Evolutionary conservation across 2,329 filamentous ascomycete species (phyloP), one percentile per base, ranked within the genome.

Genomic region (Aspergillus fischeri): DNA sequence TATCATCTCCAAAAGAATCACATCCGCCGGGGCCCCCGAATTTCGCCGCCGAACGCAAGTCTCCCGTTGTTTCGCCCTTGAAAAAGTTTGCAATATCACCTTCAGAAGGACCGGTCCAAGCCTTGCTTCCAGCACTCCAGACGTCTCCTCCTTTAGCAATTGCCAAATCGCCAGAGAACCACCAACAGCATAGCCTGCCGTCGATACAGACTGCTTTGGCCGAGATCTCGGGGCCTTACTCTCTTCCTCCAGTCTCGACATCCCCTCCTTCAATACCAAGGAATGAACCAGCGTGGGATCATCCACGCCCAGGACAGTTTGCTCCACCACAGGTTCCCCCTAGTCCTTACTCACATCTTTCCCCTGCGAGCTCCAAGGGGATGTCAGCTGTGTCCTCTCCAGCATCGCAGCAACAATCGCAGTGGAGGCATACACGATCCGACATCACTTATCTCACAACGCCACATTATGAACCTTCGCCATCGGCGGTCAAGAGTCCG

Each of bases 81-180:
- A 67, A 65, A 29, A 70, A 70, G 55, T 73, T 62, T 58, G 63
- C 68, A 25, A 73, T 76, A 48, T 63, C 66, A 10, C 67, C 68
- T n/a, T 67, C 69, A 11, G 66, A 69, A 38, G 61, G 61, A 14
- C 62, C 71, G 49, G 58, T 63, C 20, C 65, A 67, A 28, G 65
- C 75, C 52, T 69, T 71, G 8, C 67, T 79, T 5, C 73, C 76
- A 21, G 72, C 72, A 9, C 66, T 78, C 47, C 70, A 75, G 41
- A 72, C 75, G 10, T 69, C 70, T n/a, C 67, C 71, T 27, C 69
- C 65, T 3, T 71, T 71, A 5, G 66, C 65, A 20, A 64, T 68
- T 9, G 64, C 64, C 28, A 68, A 65, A 49, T 73, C 75, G 3
- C 70, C 73, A 1, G 73, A 75, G 4, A 67, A 65, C 63, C 32